Percentiles rank a stretch among this genome's conserved stretches.
These are phyloP conservation scores for Erodium moschatum DNA, from an alignment of 441 rosid genomes.

Conservation along the genomic window DNA sequence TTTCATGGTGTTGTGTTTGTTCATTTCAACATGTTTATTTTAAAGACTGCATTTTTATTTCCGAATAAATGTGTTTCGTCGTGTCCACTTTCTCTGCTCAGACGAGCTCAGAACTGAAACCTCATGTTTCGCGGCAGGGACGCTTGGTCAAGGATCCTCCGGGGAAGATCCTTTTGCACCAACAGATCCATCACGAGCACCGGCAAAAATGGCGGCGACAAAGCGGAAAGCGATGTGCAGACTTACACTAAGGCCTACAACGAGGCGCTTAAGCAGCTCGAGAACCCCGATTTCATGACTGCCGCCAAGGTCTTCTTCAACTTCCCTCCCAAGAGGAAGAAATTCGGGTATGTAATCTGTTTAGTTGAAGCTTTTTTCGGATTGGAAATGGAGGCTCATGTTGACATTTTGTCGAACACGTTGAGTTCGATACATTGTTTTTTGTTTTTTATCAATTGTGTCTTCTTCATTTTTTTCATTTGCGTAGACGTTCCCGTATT, in stretches of 20 bases:
- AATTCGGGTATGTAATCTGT: slow-evolving; percentile 49
- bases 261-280: slow-evolving; percentile 48
- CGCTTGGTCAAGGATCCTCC: slow-evolving; percentile 21
- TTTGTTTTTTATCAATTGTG: no score
- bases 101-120: slow-evolving; percentile 4
- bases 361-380: background rate
- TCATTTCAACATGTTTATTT: no score
- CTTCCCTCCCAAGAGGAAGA: slow-evolving; percentile 41
- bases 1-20: no score
- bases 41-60: no score
- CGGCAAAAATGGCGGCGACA: slow-evolving; percentile 20
- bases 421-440: background rate
- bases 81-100: no score
- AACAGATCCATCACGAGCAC: slow-evolving; percentile 19
- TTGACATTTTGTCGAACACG: background rate
- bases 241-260: slow-evolving; percentile 26
- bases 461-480: no score
- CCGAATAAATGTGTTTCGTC: no score
- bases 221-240: slow-evolving; percentile 30
- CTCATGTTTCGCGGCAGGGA: slow-evolving; percentile 38
- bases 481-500: no score
- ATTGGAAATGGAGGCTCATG: slow-evolving; percentile 17
- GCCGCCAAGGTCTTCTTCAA: slow-evolving; percentile 65
- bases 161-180: slow-evolving; percentile 27
- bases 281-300: slow-evolving; percentile 56